Evolutionary conservation across 257 asterid species (phyloP), one percentile per base, ranked within the genome.

Genomic region (Fraxinus pennsylvanica): DNA sequence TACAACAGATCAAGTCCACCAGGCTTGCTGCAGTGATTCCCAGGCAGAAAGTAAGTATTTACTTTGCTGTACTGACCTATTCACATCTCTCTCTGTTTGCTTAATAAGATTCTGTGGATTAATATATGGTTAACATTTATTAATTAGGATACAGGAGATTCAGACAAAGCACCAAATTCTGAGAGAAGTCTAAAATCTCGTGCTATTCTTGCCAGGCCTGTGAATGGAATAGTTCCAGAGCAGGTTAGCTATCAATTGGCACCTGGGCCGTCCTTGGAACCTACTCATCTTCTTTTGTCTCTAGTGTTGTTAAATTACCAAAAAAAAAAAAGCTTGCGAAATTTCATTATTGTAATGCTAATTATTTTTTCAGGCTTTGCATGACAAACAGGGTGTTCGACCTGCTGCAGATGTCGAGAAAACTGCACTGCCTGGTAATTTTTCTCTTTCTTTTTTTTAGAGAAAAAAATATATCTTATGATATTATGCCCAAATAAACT

Each of bases 211-310:
- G 88, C 90, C 14, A 89, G 98, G 61, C 92, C 86, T 59, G 91
- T 72, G 72, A 94, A 90, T 89, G 99, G 99, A 77, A 80, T 90
- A 84, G 89, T 86, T 80, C 89, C 96, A 4, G 99, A 92, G 75
- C 97, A 89, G 81, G 98, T 93, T 81, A 84, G 87, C 77, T 74
- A 47, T 79, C 50, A 43, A 15, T 43, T 54, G 38, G 67, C 30
- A 41, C 9, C 47, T 17, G 71, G 47, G 15, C n/a, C 59, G 7
- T 14, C 59, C 21, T 17, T 13, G 59, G 59, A 32, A 29, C 41
- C 33, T 30, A 66, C n/a, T 57, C 68, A 73, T 17, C 70, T 80
- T 4, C 54, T 68, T 72, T 13, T 6, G 30, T 59, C 29, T 59
- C 32, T n/a, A 21, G 12, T 6, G 63, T 50, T 68, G 68, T 71